Conservation (phyloP, 2,329 filamentous ascomycete species). For the Aureobasidium melanogenum region DNA sequence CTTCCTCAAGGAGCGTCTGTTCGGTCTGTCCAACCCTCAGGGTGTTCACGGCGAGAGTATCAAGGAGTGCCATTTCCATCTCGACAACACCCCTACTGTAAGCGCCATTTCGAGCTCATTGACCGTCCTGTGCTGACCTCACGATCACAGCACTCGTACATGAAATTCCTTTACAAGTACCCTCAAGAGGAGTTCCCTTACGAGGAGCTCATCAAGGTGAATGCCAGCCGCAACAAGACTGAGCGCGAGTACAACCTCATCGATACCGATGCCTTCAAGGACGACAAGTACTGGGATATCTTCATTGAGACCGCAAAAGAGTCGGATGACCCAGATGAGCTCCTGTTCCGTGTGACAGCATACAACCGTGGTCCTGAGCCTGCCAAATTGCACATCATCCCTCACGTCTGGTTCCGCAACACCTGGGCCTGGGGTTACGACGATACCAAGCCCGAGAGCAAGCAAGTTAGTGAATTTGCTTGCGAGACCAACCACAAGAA, state of each 20-base stretch:
- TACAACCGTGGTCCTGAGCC: constrained; percentile 91
- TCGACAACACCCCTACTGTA: constrained; percentile 81
- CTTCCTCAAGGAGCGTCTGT: constrained; percentile 89
- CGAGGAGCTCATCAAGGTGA: constrained; percentile 76
- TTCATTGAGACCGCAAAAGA: constrained; percentile 96
- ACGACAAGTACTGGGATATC: constrained; percentile 93
- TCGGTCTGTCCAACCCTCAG: constrained; percentile 90
- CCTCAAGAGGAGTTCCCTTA: constrained; percentile 89
- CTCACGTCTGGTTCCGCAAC: constrained; percentile 94
- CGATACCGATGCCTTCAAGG: constrained; percentile 80
- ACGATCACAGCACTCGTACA: constrained; percentile 78
- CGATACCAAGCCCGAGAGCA: constrained; percentile 73
- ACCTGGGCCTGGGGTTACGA: constrained; percentile 94
- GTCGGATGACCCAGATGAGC: constrained; percentile 78
- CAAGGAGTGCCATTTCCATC: constrained; percentile 93
- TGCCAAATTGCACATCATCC: constrained; percentile 85
- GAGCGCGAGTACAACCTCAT: constrained; percentile 88
- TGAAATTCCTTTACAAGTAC: constrained; percentile 98
- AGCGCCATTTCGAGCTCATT: constrained; percentile 27
- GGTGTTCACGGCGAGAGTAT: constrained; percentile 96
- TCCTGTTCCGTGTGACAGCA: constrained; percentile 88
- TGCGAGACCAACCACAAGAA: constrained; percentile 70
- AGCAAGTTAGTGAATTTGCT: constrained; percentile 54
- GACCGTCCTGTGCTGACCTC: constrained; percentile 15
- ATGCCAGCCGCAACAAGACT: constrained; percentile 62